Conservation (phyloP, 2,329 filamentous ascomycete genomes). For the Alternaria triticina region DNA sequence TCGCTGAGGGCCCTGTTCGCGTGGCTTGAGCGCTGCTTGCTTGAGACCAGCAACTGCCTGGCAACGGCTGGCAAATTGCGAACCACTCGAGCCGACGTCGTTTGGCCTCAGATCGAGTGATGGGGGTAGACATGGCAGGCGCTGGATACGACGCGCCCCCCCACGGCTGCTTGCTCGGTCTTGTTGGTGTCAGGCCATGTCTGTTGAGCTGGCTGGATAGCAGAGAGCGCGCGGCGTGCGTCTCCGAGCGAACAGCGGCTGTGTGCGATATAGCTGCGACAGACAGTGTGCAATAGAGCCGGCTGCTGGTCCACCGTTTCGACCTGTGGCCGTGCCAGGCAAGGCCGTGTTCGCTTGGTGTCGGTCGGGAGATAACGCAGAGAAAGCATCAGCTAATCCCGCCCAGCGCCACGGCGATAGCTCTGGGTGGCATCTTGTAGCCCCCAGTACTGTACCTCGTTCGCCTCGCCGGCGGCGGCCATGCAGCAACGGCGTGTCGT, state of each 20-base stretch:
- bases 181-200: constrained; percentile 15
- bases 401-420: constrained; percentile 2
- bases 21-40: constrained; percentile 22
- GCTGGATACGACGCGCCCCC: constrained; percentile 1
- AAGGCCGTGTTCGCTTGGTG: constrained; percentile 25
- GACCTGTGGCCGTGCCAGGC: constrained; percentile 30
- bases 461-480: constrained; percentile 26
- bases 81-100: constrained; percentile 10
- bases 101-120: constrained; percentile 8
- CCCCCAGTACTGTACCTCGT: constrained; percentile 19
- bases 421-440: constrained; percentile 3
- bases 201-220: background rate
- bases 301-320: constrained; percentile 32
- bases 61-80: constrained; percentile 27
- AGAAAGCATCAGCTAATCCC: constrained; percentile 5
- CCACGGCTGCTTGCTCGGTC: constrained; percentile 7
- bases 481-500: background rate
- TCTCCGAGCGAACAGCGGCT: constrained; percentile 12
- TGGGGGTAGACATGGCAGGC: background rate
- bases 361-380: constrained; percentile 28
- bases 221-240: constrained; percentile 9
- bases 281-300: constrained; percentile 9
- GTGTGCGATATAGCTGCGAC: constrained; percentile 2
- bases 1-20: constrained; percentile 3
- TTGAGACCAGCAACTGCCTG: constrained; percentile 16